Base-by-base conservation (phyloP, 805 yeast species). In the Nakazawaea holstii region DNA sequence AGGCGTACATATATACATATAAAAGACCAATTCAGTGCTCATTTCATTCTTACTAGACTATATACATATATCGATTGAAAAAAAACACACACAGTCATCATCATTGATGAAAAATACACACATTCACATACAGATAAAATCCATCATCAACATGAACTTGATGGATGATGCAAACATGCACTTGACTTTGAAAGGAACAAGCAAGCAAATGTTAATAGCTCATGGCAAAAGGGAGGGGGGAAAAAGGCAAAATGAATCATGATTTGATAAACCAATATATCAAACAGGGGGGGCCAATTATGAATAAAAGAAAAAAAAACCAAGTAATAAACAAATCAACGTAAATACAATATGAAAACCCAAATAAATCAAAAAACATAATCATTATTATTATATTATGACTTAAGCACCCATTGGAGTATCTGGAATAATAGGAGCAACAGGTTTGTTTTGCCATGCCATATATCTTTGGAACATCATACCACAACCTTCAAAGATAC, bases 401-500 rank as follows among this genome's bases (percentile, higher is more conserved):
- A 9, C 54, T 43, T 55, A 64, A 47, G 68, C 67, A 51, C 61
- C 66, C 52, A 61, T 52, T 37, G 70, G 68, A 55, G 66, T 68
- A 27, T 70, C 82, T 42, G 82, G 82, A 45, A 76, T 58, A 32
- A 81, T 80, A 54, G 80, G 79, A 39, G 82, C 82, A 61, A 77
- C 72, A 29, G 88, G 89, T 57, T 82, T 80, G 63, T 87, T 90
- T 52, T 81, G 84, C 78, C 80, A 78, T 29, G 96, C 96, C 77
- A 86, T 79, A 61, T 82, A 80, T 72, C 97, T 82, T 67, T 86
- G 95, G 77, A 92, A 80, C 82, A 91, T 87, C 77, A 92, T 80
- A 62, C 98, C 98, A 44, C 89, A 97, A 77, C 99, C 99, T 73
- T 94, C 99, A 59, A 94, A 87, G 45, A 89, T 94, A 62, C 97